Evolutionary conservation across 345 rosid genomes (phyloP).

Genomic region (Melaleuca quinquenervia): DNA sequence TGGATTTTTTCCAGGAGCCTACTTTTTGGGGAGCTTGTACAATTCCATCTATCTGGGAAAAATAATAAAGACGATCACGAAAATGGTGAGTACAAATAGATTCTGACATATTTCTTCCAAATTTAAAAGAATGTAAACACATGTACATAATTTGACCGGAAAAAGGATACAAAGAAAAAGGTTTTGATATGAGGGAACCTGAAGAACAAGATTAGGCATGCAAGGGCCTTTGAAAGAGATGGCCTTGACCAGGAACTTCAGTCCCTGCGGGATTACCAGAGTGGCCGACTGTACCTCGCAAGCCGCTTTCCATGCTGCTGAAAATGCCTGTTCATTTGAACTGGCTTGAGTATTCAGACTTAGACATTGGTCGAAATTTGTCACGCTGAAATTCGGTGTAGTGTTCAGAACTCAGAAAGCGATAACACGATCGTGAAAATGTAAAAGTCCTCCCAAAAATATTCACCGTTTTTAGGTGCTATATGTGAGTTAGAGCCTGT

Average conservation of each 20-base stretch:
- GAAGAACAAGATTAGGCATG: slow-evolving; percentile 43
- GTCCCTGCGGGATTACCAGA: slow-evolving; percentile 34
- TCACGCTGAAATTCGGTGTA: neutral
- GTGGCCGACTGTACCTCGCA: slow-evolving; percentile 32
- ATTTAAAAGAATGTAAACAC: neutral
- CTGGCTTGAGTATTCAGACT: neutral
- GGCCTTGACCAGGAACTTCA: slow-evolving; percentile 37
- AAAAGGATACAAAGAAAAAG: neutral
- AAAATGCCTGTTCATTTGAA: slow-evolving; percentile 24
- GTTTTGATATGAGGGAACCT: slow-evolving; percentile 16
- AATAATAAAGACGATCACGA: neutral
- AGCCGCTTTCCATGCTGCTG: slow-evolving; percentile 55
- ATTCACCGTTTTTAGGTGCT: neutral
- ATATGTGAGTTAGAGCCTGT: neutral
- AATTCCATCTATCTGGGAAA: slow-evolving; percentile 60
- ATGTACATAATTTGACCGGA: neutral
- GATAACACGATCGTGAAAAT: neutral
- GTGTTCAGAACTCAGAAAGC: neutral
- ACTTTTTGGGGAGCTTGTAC: slow-evolving; percentile 52
- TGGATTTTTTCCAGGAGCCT: slow-evolving; percentile 59
- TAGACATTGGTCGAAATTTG: neutral
- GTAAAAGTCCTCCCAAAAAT: neutral
- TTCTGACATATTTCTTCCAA: neutral
- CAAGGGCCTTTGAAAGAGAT: slow-evolving; percentile 59
- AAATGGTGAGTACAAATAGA: neutral